Base-by-base conservation (phyloP, 75 land plant genomes). In the Picea glauca region DNA sequence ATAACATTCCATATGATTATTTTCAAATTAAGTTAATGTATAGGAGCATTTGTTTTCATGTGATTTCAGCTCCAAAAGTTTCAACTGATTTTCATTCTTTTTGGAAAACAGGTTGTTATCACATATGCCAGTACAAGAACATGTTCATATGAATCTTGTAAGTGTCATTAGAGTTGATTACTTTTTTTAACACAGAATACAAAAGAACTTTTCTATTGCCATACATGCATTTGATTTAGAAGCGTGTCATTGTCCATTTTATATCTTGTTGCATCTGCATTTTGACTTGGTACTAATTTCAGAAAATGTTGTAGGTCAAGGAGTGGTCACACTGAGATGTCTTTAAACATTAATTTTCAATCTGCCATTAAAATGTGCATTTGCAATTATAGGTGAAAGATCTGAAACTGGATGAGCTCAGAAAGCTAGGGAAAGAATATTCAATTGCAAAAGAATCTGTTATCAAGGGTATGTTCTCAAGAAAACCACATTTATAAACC, bases 131-230 rank as follows among this genome's bases (percentile, higher is more conserved):
- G 50, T 85, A 20, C 81, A 85, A 35, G 74, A 79, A 6, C 82
- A 82, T 79, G 13, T 82, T 23, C 84, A 82, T 23, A 78, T 85
- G 87, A 80, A 85, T 78, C 23, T 87, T 77, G 91, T 89, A 74
- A 82, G 88, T 78, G 21, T 9, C 62, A 43, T 78, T 21, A 40
- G 23, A 35, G 46, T 77, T 70, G 2, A 15, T 23, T n/a, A 20
- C n/a, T 20, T 23, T 0, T 20, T 14, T 79, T 3, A n/a, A 12
- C 78, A 62, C 23, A 58, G 35, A 75, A 50, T 54, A 23, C 21
- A 20, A 1, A 30, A 57, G 32, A 58, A 0, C 3, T 30, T 75
- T 31, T 57, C 5, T 57, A 74, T 31, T 21, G 15, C 21, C 43
- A 50, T 74, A 30, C 1, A 54, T 63, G n/a, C 30, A 21, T 50